Conservation (phyloP, 2,329 filamentous ascomycete species). For the Colletotrichum scovillei region DNA sequence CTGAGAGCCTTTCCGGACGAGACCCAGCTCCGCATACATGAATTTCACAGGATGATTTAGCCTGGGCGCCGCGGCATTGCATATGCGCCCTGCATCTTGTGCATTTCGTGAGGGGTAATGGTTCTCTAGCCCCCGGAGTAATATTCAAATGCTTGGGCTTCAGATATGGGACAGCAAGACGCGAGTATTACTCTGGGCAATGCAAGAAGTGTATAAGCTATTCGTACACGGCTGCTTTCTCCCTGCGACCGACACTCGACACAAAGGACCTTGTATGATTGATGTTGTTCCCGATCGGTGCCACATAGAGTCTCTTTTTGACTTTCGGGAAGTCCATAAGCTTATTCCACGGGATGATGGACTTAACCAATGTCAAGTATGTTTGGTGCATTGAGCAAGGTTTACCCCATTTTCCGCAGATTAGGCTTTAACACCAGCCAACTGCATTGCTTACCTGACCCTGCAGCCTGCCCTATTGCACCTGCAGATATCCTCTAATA, state of each 20-base stretch:
- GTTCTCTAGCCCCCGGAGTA: background rate
- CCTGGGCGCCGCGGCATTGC: background rate
- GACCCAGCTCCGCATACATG: background rate
- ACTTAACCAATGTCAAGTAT: background rate
- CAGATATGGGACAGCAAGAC: background rate
- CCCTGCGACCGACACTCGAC: too few species aligned
- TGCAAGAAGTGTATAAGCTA: too few species aligned
- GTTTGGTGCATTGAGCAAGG: background rate
- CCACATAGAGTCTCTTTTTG: background rate
- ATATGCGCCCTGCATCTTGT: background rate
- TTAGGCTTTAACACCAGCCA: background rate
- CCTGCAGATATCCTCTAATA: background rate
- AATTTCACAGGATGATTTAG: background rate
- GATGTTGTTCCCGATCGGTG: background rate
- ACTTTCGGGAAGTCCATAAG: conserved; percentile 16
- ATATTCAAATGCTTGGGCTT: background rate
- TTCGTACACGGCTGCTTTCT: background rate
- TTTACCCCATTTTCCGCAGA: background rate
- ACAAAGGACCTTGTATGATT: background rate
- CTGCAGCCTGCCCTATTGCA: background rate
- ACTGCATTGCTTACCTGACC: background rate
- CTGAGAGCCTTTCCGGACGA: background rate
- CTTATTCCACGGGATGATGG: background rate
- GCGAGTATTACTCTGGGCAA: background rate
- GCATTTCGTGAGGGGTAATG: background rate